Percentiles rank a stretch among this genome's conserved stretches.
Conservation (phyloP, 73 alveolate genomes). For the Stentor roeselii region DNA sequence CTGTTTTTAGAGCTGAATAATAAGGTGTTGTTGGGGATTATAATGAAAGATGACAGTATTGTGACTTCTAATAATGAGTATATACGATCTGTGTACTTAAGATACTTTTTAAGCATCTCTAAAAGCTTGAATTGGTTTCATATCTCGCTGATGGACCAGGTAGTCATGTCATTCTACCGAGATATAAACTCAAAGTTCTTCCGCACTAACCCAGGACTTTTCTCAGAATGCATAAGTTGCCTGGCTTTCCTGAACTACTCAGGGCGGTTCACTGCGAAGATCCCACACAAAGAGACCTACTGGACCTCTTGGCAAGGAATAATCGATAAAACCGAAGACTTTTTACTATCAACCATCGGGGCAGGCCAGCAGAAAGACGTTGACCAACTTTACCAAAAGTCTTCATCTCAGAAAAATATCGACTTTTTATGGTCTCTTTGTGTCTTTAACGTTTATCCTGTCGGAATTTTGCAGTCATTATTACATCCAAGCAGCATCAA, state of each 20-base stretch:
- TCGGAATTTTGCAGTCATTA: neutral
- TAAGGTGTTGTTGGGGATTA: neutral
- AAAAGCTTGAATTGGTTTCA: neutral
- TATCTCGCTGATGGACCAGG: neutral
- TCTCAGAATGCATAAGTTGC: neutral
- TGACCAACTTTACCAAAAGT: neutral
- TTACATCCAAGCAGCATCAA: neutral
- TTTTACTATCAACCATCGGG: neutral
- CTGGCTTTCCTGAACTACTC: slow-evolving; percentile 5
- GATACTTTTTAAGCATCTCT: neutral
- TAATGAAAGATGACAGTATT: neutral
- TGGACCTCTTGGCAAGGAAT: neutral
- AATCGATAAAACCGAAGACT: neutral
- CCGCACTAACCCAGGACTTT: neutral
- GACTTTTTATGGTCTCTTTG: neutral
- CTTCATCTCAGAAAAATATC: neutral
- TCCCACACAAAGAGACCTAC: neutral
- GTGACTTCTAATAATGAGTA: neutral
- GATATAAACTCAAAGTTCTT: neutral
- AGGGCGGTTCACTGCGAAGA: neutral
- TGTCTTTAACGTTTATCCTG: neutral
- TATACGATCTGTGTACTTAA: neutral
- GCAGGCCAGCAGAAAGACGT: neutral
- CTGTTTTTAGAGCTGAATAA: neutral
- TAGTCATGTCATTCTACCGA: neutral